Evolutionary conservation across 352 stramenopile species (phyloP).

Genomic region (Phytophthora sp.): DNA sequence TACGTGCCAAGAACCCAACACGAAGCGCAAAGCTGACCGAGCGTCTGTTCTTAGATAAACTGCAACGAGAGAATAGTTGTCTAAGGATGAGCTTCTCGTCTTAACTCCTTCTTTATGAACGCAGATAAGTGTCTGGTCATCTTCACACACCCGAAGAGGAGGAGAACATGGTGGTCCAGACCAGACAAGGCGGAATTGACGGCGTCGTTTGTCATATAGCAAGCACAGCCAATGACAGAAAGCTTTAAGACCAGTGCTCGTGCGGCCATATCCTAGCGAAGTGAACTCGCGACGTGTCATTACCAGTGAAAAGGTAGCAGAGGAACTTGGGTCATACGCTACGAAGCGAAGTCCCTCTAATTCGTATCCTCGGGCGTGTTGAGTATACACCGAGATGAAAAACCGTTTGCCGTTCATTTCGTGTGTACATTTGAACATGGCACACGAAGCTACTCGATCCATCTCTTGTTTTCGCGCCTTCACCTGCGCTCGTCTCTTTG

Average conservation of each 20-base stretch:
- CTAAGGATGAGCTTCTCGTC: not conserved
- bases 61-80: conserved; percentile 36
- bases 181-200: conserved; percentile 64
- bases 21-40: conserved; percentile 44
- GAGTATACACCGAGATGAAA: conserved; percentile 48
- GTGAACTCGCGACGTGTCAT: conserved; percentile 54
- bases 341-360: conserved; percentile 57
- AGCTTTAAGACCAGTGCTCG: conserved; percentile 38
- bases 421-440: conserved; percentile 47
- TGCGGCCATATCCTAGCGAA: conserved; percentile 57
- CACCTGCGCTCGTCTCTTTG: conserved; percentile 17
- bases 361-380: conserved; percentile 51
- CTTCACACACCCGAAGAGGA: conserved; percentile 59
- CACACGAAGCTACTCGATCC: conserved; percentile 27
- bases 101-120: conserved; percentile 68
- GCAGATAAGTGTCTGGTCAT: conserved; percentile 54
- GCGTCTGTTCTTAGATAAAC: conserved; percentile 48
- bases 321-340: conserved; percentile 59
- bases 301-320: conserved; percentile 38
- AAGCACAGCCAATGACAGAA: conserved; percentile 74
- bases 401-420: conserved; percentile 54
- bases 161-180: conserved; percentile 57
- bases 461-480: conserved; percentile 23
- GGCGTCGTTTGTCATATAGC: conserved; percentile 58
- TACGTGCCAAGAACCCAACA: conserved; percentile 30